Evolutionary conservation across 441 rosid species (phyloP).

Genomic region (Euphorbia schlechtendalii): DNA sequence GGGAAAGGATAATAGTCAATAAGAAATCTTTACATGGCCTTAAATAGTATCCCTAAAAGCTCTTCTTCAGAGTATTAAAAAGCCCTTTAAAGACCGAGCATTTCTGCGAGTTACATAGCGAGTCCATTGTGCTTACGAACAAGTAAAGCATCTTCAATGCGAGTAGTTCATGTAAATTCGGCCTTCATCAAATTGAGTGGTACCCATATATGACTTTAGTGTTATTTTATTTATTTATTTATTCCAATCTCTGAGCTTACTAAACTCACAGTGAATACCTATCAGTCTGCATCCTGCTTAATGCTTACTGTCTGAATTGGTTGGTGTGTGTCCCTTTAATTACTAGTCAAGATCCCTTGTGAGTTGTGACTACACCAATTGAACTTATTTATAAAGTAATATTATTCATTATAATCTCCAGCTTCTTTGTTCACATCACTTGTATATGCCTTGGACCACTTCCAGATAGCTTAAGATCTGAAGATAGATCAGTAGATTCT

Average conservation of each 20-base stretch:
- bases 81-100: too few relatives aligned
- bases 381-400: background rate
- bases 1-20: too few relatives aligned
- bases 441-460: background rate
- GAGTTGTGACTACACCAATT: background rate
- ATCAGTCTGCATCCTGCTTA: background rate
- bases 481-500: background rate
- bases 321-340: background rate
- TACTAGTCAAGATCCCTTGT: background rate
- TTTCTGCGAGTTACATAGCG: too few relatives aligned
- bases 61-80: too few relatives aligned
- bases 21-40: too few relatives aligned
- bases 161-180: background rate
- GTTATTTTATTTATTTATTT: background rate
- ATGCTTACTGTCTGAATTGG: background rate
- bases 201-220: background rate
- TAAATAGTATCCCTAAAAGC: too few relatives aligned
- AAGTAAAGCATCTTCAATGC: too few relatives aligned
- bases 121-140: too few relatives aligned
- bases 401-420: background rate
- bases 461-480: background rate
- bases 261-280: background rate
- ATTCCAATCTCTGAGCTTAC: slow-evolving; percentile 1
- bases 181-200: background rate
- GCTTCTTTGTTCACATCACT: background rate